phyloP scores from a whole-genome alignment of 2,329 filamentous ascomycete genomes.

The Xylariaceae sp. region DNA sequence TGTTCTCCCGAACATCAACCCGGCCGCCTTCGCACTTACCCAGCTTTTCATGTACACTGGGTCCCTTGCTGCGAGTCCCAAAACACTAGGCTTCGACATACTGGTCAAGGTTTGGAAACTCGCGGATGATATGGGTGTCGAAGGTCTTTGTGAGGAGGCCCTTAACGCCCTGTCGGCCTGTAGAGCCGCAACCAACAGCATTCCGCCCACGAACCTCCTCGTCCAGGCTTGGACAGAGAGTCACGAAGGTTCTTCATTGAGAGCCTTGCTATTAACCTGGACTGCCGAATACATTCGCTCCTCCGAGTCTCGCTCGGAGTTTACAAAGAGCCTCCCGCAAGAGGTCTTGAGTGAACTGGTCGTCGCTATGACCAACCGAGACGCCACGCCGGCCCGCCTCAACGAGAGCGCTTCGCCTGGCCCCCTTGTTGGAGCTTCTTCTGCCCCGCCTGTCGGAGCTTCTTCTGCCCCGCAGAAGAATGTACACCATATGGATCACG shows the following conservation, averaged over 20 bases:
- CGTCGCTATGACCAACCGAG: slow-evolving; percentile 42
- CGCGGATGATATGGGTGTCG: slow-evolving; percentile 45
- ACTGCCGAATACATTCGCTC: slow-evolving; percentile 58
- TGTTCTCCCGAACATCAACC: slow-evolving; percentile 42
- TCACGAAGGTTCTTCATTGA: slow-evolving; percentile 54
- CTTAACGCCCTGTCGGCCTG: slow-evolving; percentile 55
- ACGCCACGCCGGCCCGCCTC: too few relatives aligned
- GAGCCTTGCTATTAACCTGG: slow-evolving; percentile 54
- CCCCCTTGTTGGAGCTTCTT: too few relatives aligned
- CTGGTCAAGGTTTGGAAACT: slow-evolving; percentile 54
- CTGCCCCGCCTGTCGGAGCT: slow-evolving; percentile 31
- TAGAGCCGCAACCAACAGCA: slow-evolving; percentile 46
- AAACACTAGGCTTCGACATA: slow-evolving; percentile 45
- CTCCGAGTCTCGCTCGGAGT: slow-evolving; percentile 50
- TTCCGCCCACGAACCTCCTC: slow-evolving; percentile 54
- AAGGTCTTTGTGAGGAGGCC: slow-evolving; percentile 50
- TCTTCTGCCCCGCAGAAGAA: slow-evolving; percentile 37
- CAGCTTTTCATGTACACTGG: slow-evolving; percentile 52
- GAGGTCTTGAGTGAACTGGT: slow-evolving; percentile 59
- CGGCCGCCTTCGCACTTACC: slow-evolving; percentile 49
- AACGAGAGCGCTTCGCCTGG: too few relatives aligned
- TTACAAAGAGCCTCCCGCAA: slow-evolving; percentile 55
- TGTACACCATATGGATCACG: slow-evolving; percentile 45
- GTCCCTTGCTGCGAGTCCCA: slow-evolving; percentile 38
- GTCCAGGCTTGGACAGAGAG: slow-evolving; percentile 59